Base-by-base conservation (phyloP, 2,329 filamentous ascomycete species). In the Arthrobotrys iridis region DNA sequence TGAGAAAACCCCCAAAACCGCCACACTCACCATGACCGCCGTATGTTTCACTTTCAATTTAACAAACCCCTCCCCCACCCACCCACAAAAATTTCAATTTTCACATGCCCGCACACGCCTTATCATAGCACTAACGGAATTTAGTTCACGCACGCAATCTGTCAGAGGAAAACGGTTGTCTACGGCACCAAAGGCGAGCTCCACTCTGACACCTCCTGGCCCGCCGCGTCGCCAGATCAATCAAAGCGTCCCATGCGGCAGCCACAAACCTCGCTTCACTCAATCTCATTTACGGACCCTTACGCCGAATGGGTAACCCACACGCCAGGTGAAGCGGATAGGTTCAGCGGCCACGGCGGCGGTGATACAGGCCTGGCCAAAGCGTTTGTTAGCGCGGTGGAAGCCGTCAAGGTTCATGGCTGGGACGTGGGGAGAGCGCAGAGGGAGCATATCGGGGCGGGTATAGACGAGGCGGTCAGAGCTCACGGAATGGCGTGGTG, bases 401-500 rank as follows among this genome's bases (percentile, higher is more conserved):
- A 93, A 79, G 88, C 87, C 2, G 93, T 96, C 46, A 91, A 93
- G 82, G 90, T 89, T 76, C 85, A 88, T 72, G 87, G 85, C 0
- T 88, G 89, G 87, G 82, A 84, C 26, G 90, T 91, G 0, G 83
- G 86, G 41, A 86, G 86, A 76, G 93, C 93, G 1, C 94, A 98
- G 85, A 85, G 85, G 68, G 85, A 89, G 79, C 88, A 90, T 80
- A 85, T 98, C 24, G 93, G 93, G 22, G 71, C 74, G 30, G 79
- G 78, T 13, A 83, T 97, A 5, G 92, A 97, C 67, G 95, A 98
- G 80, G 88, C 91, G 0, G 86, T 98, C n/a, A 86, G 91, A 55
- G 96, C 93, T 80, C 95, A 98, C 83, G 93, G 91, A 1, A 87
- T 95, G 83, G 94, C 97, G 0, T 99, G 97, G 84, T 93, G 93